Evolutionary conservation across 2,329 filamentous ascomycete genomes (phyloP).

Genomic region (Botrytis paeoniae): DNA sequence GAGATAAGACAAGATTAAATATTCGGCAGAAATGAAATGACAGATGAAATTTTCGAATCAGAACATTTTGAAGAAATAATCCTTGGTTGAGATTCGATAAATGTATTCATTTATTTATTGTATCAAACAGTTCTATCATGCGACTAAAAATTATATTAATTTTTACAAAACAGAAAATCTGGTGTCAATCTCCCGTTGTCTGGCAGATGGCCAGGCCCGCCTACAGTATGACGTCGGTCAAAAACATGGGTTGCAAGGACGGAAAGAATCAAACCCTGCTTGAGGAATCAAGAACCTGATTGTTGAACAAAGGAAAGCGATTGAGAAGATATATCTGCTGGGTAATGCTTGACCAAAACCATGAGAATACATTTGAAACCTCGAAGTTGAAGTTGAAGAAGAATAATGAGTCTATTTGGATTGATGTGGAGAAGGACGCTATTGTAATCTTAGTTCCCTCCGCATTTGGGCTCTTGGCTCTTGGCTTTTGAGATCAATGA

Average conservation of each 20-base stretch:
- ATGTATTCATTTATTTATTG: background rate
- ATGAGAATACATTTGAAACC: background rate
- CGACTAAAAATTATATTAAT: background rate
- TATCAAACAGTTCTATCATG: background rate
- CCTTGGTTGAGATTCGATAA: background rate
- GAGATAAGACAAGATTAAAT: background rate
- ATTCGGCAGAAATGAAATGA: background rate
- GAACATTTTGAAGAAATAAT: background rate
- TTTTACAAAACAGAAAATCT: background rate
- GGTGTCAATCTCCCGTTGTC: background rate
- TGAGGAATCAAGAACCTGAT: background rate
- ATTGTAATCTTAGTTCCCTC: background rate
- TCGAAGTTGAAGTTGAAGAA: background rate
- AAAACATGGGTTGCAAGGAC: background rate
- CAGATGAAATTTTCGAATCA: background rate
- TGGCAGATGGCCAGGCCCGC: background rate
- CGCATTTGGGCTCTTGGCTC: background rate
- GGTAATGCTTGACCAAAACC: background rate
- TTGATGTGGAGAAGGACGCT: background rate
- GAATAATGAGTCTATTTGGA: background rate
- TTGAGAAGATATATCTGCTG: background rate
- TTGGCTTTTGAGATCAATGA: background rate
- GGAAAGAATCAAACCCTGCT: background rate
- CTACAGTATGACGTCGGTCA: conserved; percentile 3
- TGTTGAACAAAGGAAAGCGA: background rate